Evolutionary conservation across 2,329 filamentous ascomycete genomes (phyloP).

Genomic region (Arthrinium phaeospermum): DNA sequence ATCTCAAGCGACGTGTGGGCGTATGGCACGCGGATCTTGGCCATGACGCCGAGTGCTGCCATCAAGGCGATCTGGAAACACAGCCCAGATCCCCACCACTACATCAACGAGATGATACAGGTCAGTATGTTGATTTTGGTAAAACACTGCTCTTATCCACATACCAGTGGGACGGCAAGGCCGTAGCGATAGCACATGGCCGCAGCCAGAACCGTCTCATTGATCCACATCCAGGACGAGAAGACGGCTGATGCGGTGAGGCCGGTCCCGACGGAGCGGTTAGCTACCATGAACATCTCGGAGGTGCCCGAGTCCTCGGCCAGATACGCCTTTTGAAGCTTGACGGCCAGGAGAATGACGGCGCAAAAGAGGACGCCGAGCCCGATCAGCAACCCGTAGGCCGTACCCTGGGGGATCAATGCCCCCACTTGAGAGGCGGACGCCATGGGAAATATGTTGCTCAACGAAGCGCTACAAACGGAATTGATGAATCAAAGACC

Average conservation of each 20-base stretch:
- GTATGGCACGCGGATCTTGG: slow-evolving; percentile 55
- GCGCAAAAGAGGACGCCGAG: slow-evolving; percentile 52
- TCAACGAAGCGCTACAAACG: background rate
- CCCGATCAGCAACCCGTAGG: slow-evolving; percentile 55
- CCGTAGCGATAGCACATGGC: slow-evolving; percentile 40
- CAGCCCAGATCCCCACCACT: slow-evolving; percentile 39
- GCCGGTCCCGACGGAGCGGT: slow-evolving; percentile 37
- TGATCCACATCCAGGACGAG: slow-evolving; percentile 49
- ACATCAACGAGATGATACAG: slow-evolving; percentile 22
- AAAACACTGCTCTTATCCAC: slow-evolving; percentile 26
- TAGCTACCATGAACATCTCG: slow-evolving; percentile 49
- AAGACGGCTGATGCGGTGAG: slow-evolving; percentile 40
- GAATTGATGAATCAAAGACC: too few relatives aligned
- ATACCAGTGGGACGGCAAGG: slow-evolving; percentile 32
- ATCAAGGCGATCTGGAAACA: slow-evolving; percentile 55
- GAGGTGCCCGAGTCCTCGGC: slow-evolving; percentile 49
- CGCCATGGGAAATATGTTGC: background rate
- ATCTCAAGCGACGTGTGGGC: slow-evolving; percentile 58
- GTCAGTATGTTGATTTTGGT: slow-evolving; percentile 26
- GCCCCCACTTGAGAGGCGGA: slow-evolving; percentile 16
- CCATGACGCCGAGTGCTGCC: slow-evolving; percentile 53
- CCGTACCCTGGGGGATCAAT: slow-evolving; percentile 41
- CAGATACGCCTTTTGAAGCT: slow-evolving; percentile 50
- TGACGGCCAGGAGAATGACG: slow-evolving; percentile 52
- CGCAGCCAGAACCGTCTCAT: slow-evolving; percentile 46